A percentile compares a stretch with the other conserved stretches of the same genome.
These are phyloP conservation scores for Hericium alpestre DNA, from an alignment of 768 basidiomycete genomes.

Conservation along the genomic window DNA sequence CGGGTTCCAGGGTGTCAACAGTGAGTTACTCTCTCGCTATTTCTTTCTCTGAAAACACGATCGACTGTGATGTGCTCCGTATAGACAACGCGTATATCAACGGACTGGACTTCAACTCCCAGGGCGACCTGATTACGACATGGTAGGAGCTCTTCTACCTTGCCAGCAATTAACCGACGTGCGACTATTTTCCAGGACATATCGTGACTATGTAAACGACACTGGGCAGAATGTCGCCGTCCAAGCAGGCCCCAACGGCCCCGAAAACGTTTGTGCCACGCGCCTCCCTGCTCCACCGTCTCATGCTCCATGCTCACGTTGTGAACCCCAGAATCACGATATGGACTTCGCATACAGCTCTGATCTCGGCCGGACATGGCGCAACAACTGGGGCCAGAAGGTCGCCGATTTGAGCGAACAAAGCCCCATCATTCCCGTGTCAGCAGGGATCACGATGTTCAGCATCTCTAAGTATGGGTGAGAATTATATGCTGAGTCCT, in stretches of 20 bases:
- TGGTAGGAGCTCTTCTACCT: constrained; percentile 16
- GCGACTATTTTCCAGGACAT: constrained; percentile 19
- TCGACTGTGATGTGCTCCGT: neutral
- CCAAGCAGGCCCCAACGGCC: constrained; percentile 29
- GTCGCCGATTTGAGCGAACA: constrained; percentile 18
- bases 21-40: constrained; percentile 10
- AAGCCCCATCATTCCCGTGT: constrained; percentile 22
- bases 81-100: constrained; percentile 30
- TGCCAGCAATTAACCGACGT: neutral
- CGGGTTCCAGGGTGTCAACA: constrained; percentile 23
- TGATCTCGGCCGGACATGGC: constrained; percentile 23
- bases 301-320: neutral
- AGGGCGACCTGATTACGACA: constrained; percentile 20
- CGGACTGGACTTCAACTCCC: constrained; percentile 25
- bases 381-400: constrained; percentile 26
- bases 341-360: constrained; percentile 23
- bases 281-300: neutral
- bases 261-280: constrained; percentile 23
- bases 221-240: constrained; percentile 28
- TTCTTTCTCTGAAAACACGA: too few species aligned
- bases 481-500: too few species aligned
- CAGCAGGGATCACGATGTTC: constrained; percentile 26
- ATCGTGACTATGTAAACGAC: constrained; percentile 29
- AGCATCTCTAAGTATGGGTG: constrained; percentile 28
- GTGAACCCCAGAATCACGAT: constrained; percentile 26